phyloP scores from a whole-genome alignment of 495 filamentous ascomycete genomes.

The Annulohypoxylon stygium region DNA sequence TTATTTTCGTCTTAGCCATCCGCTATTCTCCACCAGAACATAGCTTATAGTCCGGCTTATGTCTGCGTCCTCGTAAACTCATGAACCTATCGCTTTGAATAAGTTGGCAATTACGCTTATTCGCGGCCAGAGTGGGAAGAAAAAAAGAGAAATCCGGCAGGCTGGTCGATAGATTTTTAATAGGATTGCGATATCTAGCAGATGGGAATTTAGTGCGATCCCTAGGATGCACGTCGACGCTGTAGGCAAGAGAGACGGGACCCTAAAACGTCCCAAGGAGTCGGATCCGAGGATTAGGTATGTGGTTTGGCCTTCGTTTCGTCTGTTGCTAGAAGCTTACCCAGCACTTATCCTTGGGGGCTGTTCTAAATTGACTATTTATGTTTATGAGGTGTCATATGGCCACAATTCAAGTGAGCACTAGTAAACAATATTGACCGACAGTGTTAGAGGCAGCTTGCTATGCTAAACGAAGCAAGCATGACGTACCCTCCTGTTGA shows the following conservation, averaged over 20 bases:
- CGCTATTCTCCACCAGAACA: conserved; percentile 2
- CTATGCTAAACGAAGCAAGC: conserved; percentile 16
- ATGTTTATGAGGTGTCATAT: conserved; percentile 42
- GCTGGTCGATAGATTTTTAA: conserved; percentile 12
- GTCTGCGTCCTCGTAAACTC: conserved; percentile 15
- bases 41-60: conserved; percentile 1
- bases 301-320: conserved; percentile 33
- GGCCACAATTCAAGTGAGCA: conserved; percentile 43
- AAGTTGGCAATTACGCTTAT: conserved; percentile 34
- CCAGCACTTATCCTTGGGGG: conserved; percentile 21
- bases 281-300: conserved; percentile 30
- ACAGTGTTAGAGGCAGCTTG: conserved; percentile 14
- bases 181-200: conserved; percentile 23
- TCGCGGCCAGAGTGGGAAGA: conserved; percentile 24
- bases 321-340: conserved; percentile 17
- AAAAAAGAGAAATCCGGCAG: not conserved
- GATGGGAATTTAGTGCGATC: conserved; percentile 26
- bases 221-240: conserved; percentile 35
- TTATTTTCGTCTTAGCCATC: conserved; percentile 6
- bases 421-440: conserved; percentile 41
- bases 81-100: conserved; percentile 15
- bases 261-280: conserved; percentile 34
- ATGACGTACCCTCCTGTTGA: conserved; percentile 36
- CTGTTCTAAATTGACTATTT: conserved; percentile 39
- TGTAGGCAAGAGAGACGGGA: conserved; percentile 25